Base-by-base conservation (phyloP, 2,329 filamentous ascomycete genomes). In the Clonostachys chloroleuca region DNA sequence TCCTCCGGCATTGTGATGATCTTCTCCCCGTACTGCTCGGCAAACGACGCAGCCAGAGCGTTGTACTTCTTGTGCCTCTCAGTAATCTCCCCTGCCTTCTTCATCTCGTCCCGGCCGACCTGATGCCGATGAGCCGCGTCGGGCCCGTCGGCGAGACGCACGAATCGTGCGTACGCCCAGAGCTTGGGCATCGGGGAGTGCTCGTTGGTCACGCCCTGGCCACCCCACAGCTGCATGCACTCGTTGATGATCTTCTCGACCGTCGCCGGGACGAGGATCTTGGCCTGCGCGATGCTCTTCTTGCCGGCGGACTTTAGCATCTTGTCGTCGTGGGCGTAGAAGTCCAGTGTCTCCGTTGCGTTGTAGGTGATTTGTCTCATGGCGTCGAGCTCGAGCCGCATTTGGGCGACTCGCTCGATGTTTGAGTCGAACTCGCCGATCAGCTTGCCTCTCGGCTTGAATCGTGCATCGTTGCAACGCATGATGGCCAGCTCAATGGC, bases 401-500 rank as follows among this genome's bases (percentile, higher is more conserved):
- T 90, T 59, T 83, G 85, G 5, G 91, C 91, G 16, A 95, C 86
- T 76, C 91, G 92, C 63, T 95, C 88, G 42, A 95, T 81, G 68
- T 95, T 90, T 34, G 95, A 87, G 57, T 90, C 90, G 67, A 96
- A 91, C 62, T 92, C 81, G 59, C 79, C 77, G 34, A 96, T 78
- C 48, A 82, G 76, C 70, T 92, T 86, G 59, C 89, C 89, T 62
- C 95, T 95, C 0, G 91, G 84, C 56, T 83, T 88, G 77, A 94
- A 94, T 56, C 72, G 75, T 35, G 86, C 81, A 69, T 96, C 90
- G 69, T 95, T 95, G 68, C 94, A 84, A 51, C 91, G 84, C 55
- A 89, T 87, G 49, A 96, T 77, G 78, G 95, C 84, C 84, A 87
- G 94, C 58, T 95, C 90, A 20, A 96, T 77, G 1, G 89, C 91